phyloP scores from a whole-genome alignment of 2,329 filamentous ascomycete genomes.

The Pseudogymnoascus sp. region DNA sequence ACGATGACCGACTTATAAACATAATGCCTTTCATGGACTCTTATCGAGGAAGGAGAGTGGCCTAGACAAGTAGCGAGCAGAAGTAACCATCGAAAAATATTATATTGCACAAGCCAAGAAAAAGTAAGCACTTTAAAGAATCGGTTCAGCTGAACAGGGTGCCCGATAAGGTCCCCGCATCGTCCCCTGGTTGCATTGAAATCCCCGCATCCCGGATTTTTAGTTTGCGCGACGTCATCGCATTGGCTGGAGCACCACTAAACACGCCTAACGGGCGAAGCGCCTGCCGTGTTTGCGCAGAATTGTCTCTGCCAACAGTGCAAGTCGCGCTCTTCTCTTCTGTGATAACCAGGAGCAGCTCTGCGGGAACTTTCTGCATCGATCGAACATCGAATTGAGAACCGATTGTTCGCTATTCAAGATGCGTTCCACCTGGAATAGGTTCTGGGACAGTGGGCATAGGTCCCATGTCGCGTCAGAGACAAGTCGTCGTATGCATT shows the following conservation, averaged over 20 bases:
- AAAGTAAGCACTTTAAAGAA: neutral
- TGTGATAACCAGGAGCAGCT: neutral
- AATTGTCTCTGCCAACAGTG: neutral
- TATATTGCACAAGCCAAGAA: constrained; percentile 4
- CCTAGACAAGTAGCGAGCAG: neutral
- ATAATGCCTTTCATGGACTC: constrained; percentile 1
- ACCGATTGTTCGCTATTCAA: neutral
- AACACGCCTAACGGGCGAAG: neutral
- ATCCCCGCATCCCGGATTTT: neutral
- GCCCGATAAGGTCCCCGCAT: neutral
- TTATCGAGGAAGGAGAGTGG: neutral
- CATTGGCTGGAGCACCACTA: constrained; percentile 1
- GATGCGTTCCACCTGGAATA: neutral
- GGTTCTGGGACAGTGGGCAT: neutral
- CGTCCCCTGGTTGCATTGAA: neutral
- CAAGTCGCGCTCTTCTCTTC: neutral
- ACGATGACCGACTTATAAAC: constrained; percentile 6
- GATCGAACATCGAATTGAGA: neutral
- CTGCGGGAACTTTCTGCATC: neutral
- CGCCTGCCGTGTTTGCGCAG: neutral
- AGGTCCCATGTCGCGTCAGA: constrained; percentile 4
- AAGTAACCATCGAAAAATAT: neutral
- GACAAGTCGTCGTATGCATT: neutral
- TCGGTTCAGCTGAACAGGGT: neutral
- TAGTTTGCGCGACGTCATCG: neutral